Base-by-base conservation (phyloP, 345 rosid genomes). In the Eutrema yunnanense region DNA sequence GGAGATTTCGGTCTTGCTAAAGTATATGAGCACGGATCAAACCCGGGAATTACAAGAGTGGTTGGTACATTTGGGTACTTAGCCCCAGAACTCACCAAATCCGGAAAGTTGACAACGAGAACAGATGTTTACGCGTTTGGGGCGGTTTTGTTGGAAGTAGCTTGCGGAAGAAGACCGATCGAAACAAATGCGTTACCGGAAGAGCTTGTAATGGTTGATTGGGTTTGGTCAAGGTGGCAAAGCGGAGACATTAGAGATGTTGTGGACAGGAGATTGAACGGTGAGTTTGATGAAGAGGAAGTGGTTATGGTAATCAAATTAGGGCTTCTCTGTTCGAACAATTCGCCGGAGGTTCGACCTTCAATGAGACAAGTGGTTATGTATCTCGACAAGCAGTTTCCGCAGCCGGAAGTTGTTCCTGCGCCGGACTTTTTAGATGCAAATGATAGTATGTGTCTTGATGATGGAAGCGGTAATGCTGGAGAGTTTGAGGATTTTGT, bases 1-100 rank as follows among this genome's bases (percentile, higher is more conserved):
- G 96, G 99, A 6, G 99, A 92, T 56, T 95, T 95, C 34, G 99
- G 99, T 32, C 87, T 95, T 0, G 99, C 99, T 5, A 95, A 86
- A 81, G 49, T 92, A 62, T 87, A 88, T 14, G 99, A 95, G 57
- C 96, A 81, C 2, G 96, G 93, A 36, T 65, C 84, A 0, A 79
- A 83, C 71, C 96, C 98, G 2, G 80, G 78, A 82, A 81, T 90
- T 7, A 94, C 98, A 3, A 84, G 86, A 40, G 96, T 94, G 32
- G 97, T 89, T 9, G 98, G 98, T 58, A 94, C 97, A n/a, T 80
- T 91, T 78, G 97, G 98, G 16, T 94, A 94, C 81, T 73, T 91
- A 8, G 98, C 98, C 41, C 98, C 98, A 3, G 98, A 94, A 78
- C 90, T 89, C 5, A 88, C 99, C 3, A 81, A 85, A 71, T 88